A percentile compares a stretch with the other conserved stretches of the same genome.
Conservation (phyloP, 495 filamentous ascomycete species). For the Penicillium malachiteum region DNA sequence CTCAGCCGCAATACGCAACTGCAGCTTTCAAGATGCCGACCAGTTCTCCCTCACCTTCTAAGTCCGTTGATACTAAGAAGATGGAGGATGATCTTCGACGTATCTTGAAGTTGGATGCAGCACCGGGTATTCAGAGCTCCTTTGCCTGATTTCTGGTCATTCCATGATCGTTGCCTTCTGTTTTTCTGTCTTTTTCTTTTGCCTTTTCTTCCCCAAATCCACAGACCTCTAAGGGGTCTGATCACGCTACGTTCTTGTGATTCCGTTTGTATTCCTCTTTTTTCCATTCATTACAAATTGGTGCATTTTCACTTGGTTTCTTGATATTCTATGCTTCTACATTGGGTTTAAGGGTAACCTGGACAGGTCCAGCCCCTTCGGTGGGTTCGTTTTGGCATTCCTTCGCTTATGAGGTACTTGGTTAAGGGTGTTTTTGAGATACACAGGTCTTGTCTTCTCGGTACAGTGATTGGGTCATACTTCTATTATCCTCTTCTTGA, state of each 20-base stretch:
- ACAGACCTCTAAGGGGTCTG: not conserved
- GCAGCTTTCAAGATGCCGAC: constrained; percentile 23
- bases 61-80: constrained; percentile 39
- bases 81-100: constrained; percentile 57
- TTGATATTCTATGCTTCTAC: constrained; percentile 2
- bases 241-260: not conserved
- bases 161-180: constrained; percentile 17
- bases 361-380: constrained; percentile 26
- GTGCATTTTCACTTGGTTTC: too few species aligned
- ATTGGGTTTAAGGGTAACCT: constrained; percentile 18
- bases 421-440: constrained; percentile 21
- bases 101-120: constrained; percentile 50
- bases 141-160: constrained; percentile 22
- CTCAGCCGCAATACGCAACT: constrained; percentile 22
- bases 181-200: constrained; percentile 6
- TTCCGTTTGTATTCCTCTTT: not conserved
- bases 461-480: constrained; percentile 10
- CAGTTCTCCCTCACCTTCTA: constrained; percentile 26
- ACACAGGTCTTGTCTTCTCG: constrained; percentile 18
- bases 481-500: not conserved
- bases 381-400: constrained; percentile 16
- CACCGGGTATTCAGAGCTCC: constrained; percentile 36
- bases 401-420: constrained; percentile 13
- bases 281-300: not conserved
- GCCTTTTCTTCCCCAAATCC: not conserved